These are phyloP conservation scores for Dacryopinax spathularia DNA, from an alignment of 768 basidiomycete species.

Conservation along the genomic window DNA sequence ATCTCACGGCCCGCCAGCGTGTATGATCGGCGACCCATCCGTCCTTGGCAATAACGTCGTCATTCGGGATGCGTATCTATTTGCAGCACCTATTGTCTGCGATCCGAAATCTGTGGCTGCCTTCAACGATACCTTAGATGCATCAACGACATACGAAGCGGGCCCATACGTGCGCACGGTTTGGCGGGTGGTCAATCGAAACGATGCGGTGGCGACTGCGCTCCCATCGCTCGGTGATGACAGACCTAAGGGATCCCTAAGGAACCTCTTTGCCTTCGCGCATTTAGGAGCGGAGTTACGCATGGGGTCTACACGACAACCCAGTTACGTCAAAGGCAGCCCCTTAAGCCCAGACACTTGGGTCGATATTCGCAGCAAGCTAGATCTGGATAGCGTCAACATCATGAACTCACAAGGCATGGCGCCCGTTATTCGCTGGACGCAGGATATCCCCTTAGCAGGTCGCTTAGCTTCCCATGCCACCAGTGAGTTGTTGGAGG, in stretches of 20 bases:
- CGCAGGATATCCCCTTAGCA: background rate
- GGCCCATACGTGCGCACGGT: conserved; percentile 6
- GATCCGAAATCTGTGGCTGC: background rate
- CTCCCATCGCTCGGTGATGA: conserved; percentile 8
- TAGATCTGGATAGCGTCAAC: background rate
- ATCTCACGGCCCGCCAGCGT: no score
- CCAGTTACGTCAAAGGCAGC: background rate
- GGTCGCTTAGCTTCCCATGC: background rate
- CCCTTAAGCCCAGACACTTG: background rate
- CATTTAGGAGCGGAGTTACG: conserved; percentile 10
- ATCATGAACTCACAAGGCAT: background rate
- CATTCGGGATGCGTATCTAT: conserved; percentile 9
- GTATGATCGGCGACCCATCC: background rate
- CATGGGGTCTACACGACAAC: background rate
- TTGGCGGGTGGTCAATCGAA: conserved; percentile 9
- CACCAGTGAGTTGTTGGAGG: background rate
- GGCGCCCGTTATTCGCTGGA: background rate
- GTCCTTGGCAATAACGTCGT: conserved; percentile 6
- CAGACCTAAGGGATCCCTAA: background rate
- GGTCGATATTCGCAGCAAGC: background rate
- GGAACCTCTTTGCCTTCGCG: conserved; percentile 9
- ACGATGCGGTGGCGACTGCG: conserved; percentile 5
- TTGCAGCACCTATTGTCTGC: conserved; percentile 8
- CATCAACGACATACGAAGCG: conserved; percentile 1
- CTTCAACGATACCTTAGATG: background rate